Conservation (phyloP, 78 protist species). For the Corallochytrium limacisporum region DNA sequence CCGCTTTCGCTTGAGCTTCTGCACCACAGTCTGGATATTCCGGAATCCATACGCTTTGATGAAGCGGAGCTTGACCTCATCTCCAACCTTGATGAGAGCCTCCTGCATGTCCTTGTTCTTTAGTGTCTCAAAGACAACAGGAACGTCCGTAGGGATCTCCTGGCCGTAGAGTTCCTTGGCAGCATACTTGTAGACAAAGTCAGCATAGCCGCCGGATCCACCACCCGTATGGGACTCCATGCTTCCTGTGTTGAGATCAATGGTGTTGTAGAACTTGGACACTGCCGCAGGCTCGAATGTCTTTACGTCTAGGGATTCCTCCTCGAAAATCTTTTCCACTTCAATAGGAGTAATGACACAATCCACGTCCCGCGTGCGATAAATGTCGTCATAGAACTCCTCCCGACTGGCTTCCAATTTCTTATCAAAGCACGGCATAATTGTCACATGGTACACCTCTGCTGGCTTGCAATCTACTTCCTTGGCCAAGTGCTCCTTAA, state of each 20-base stretch:
- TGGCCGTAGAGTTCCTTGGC: conserved; percentile 52
- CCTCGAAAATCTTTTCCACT: conserved; percentile 40
- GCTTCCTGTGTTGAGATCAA: neutral
- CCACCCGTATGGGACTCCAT: conserved; percentile 38
- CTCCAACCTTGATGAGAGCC: neutral
- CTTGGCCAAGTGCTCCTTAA: conserved; percentile 42
- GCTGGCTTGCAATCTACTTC: conserved; percentile 6
- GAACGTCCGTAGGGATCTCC: neutral
- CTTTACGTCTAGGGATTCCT: conserved; percentile 12
- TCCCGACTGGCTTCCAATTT: conserved; percentile 84
- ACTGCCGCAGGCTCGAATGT: neutral
- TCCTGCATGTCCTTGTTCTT: conserved; percentile 1
- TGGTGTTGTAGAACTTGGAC: neutral
- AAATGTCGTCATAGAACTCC: conserved; percentile 52
- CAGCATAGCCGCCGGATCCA: conserved; percentile 68
- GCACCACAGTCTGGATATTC: conserved; percentile 82
- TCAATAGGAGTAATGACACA: conserved; percentile 64
- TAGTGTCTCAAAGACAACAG: neutral
- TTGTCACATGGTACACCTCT: conserved; percentile 59
- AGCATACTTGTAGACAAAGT: conserved; percentile 40
- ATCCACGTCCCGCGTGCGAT: conserved; percentile 34
- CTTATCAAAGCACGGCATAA: conserved; percentile 95
- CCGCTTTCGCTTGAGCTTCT: conserved; percentile 34
- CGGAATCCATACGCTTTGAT: conserved; percentile 76
- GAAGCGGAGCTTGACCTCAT: conserved; percentile 9